Base-by-base conservation (phyloP, 495 filamentous ascomycete genomes). In the Penicillium pancosmium region DNA sequence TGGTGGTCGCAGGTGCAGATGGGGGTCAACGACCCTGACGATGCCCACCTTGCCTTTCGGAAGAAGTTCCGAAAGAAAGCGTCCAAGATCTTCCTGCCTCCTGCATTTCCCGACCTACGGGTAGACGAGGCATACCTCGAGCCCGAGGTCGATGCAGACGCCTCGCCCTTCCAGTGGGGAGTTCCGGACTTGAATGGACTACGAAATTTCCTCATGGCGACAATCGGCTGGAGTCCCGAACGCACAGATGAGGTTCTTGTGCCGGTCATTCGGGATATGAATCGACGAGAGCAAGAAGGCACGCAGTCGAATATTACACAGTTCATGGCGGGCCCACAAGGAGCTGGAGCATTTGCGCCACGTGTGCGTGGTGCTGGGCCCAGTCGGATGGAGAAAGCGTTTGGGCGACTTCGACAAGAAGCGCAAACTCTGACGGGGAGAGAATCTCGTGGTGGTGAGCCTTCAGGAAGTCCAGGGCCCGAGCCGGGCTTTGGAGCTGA, bases 221-320 rank as follows among this genome's bases (percentile, higher is more conserved):
- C 92, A 1, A 89, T 98, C 58, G 94, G 94, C 1, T 98, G 94
- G 94, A 84, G 80, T 48, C 86, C 88, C 67, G 93, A 96, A 67
- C 81, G 91, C 19, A 97, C 93, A 0, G 95, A 98, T 61, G 93
- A 98, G 68, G 88, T 98, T 3, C 82, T 98, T 3, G 90, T 98
- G 10, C 94, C 94, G 0, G 95, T 98, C 0, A 91, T 98, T 35
- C 80, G 85, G 49, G 95, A 98, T 68, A 95, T 98, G 91, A 97
- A 97, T 71, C 82, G 83, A 2, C 78, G 93, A 35, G 87, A 88
- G 58, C 80, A 82, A 12, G 94, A 98, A 71, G 94, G 95, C 1
- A 97, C 93, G 18, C 94, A 98, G 79, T 86, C 85, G 33, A 98
- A 98, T 69, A 96, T 98, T 62, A 98, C 94, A n/a, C 80, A 85